Conservation (phyloP, 1,139 yeast genomes). For the Hansenula anomala region DNA sequence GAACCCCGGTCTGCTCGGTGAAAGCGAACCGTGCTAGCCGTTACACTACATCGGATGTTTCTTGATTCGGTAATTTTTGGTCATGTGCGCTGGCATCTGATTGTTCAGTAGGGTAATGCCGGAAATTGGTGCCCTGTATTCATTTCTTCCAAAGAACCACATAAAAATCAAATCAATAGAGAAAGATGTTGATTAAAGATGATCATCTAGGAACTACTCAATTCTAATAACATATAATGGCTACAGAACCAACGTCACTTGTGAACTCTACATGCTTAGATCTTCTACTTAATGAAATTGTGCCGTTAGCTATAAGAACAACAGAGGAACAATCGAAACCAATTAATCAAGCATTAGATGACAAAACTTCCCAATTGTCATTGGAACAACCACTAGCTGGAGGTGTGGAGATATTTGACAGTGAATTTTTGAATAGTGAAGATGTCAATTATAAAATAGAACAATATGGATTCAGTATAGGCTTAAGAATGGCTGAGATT, state of each 20-base stretch:
- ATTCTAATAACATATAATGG: too few relatives aligned
- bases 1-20: constrained; percentile 84
- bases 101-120: too few relatives aligned
- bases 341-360: constrained; percentile 7
- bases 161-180: too few relatives aligned
- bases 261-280: constrained; percentile 51
- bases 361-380: constrained; percentile 14
- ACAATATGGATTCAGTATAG: constrained; percentile 68
- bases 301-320: constrained; percentile 64
- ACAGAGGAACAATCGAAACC: constrained; percentile 29
- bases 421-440: constrained; percentile 36
- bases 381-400: constrained; percentile 33
- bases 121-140: too few relatives aligned
- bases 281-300: constrained; percentile 65
- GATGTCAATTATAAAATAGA: constrained; percentile 61
- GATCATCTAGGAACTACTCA: too few relatives aligned
- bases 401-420: constrained; percentile 35
- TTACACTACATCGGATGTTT: constrained; percentile 65
- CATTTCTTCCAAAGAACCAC: too few relatives aligned
- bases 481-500: constrained; percentile 68
- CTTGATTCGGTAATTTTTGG: not conserved
- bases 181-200: too few relatives aligned
- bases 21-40: constrained; percentile 83
- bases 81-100: too few relatives aligned
- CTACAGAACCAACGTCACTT: constrained; percentile 8